A percentile compares a stretch with the other conserved stretches of the same genome.
Evolutionary conservation across 257 asterid genomes (phyloP).

Genomic region (Solanum habrochaites): DNA sequence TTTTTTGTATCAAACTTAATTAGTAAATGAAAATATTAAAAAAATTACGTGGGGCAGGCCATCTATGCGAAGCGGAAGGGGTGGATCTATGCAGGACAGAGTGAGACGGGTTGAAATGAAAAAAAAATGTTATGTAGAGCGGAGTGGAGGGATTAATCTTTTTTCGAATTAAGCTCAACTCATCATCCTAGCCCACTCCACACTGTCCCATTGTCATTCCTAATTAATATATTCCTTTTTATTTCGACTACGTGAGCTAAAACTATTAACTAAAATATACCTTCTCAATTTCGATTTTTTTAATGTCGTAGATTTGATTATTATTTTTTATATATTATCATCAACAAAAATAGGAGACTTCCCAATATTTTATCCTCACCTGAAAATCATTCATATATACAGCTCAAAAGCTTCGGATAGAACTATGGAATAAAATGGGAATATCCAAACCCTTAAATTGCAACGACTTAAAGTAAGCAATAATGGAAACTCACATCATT

Average conservation of each 20-base stretch:
- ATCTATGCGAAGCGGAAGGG: too few species aligned
- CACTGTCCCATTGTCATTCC: not conserved
- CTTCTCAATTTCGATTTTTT: too few species aligned
- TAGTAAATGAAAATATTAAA: too few species aligned
- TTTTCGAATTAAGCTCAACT: not conserved
- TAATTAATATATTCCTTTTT: not conserved
- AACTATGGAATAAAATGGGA: not conserved
- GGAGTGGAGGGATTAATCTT: not conserved
- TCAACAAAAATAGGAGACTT: not conserved
- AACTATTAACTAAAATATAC: too few species aligned
- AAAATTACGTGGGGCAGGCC: too few species aligned
- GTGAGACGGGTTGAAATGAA: not conserved
- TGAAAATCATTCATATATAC: not conserved
- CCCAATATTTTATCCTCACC: not conserved
- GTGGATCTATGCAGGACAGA: not conserved
- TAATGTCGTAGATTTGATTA: not conserved
- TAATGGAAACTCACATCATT: not conserved
- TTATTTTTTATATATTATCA: not conserved
- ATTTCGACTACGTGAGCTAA: not conserved
- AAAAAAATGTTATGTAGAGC: not conserved
- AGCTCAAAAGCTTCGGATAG: not conserved
- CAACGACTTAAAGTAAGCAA: not conserved
- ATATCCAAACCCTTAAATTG: not conserved
- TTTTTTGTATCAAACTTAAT: not conserved
- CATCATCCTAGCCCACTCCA: fast-evolving